A percentile compares a stretch with the other conserved stretches of the same genome.
phyloP scores from a whole-genome alignment of 139 green algal genomes.

The Dunaliella primolecta region DNA sequence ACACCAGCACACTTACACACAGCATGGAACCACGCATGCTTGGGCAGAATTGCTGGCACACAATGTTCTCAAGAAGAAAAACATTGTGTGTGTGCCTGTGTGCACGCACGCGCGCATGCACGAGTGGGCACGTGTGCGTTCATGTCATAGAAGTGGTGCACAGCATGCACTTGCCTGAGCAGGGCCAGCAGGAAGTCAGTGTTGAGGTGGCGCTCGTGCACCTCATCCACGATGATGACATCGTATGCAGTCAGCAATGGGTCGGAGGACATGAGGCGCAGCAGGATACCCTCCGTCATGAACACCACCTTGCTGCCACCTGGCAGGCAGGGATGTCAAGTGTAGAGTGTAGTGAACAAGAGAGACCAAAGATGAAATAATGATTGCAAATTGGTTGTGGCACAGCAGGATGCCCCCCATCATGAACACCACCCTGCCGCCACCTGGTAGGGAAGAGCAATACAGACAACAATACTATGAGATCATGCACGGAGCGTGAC shows the following conservation, averaged over 20 bases:
- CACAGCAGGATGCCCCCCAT: conserved; percentile 62
- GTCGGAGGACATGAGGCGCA: conserved; percentile 53
- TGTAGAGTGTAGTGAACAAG: background rate
- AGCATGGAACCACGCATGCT: too few species aligned
- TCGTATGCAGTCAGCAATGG: conserved; percentile 41
- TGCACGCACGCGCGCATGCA: too few species aligned
- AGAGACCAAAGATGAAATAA: background rate
- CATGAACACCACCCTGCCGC: conserved; percentile 36
- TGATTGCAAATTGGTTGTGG: background rate
- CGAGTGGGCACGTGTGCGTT: too few species aligned
- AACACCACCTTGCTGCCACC: conserved; percentile 33
- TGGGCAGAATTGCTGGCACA: too few species aligned
- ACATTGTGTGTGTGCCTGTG: too few species aligned
- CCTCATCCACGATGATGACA: conserved; percentile 72
- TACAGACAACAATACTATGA: too few species aligned
- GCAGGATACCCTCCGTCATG: conserved; percentile 57
- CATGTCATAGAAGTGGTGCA: too few species aligned
- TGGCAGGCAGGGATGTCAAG: background rate
- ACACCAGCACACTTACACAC: too few species aligned
- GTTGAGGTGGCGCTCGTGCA: conserved; percentile 86
- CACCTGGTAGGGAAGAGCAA: too few species aligned
- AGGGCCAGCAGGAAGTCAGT: conserved; percentile 85
- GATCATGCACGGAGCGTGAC: too few species aligned
- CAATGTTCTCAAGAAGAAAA: too few species aligned
- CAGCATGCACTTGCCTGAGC: conserved; percentile 43